Conservation (phyloP, 2,329 filamentous ascomycete species). For the Fusarium fujikuroi region DNA sequence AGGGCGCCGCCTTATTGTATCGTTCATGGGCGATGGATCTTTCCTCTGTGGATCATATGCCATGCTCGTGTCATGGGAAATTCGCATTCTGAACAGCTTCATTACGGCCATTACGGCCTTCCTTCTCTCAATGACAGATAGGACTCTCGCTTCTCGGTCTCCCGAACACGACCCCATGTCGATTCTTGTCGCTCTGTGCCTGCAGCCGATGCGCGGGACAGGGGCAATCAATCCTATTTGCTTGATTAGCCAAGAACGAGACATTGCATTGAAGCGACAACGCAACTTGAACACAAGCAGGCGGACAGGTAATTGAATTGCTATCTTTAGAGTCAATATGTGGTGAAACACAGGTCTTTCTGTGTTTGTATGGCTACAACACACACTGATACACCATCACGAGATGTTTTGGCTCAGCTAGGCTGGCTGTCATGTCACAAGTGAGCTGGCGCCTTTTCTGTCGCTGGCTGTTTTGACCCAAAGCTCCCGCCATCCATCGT, state of each 20-base stretch:
- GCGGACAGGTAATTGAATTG: neutral
- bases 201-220: conserved; percentile 15
- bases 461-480: neutral
- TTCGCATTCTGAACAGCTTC: conserved; percentile 9
- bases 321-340: conserved; percentile 35
- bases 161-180: conserved; percentile 23
- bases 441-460: conserved; percentile 5
- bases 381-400: conserved; percentile 9
- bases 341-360: conserved; percentile 26
- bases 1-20: neutral
- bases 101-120: neutral
- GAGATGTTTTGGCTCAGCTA: neutral
- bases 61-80: conserved; percentile 22
- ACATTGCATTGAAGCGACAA: neutral
- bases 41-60: conserved; percentile 8
- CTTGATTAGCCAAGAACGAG: conserved; percentile 10
- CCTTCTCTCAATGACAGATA: neutral
- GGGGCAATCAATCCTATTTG: conserved; percentile 11
- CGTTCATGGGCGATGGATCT: conserved; percentile 1
- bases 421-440: conserved; percentile 7
- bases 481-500: neutral
- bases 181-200: neutral
- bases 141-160: neutral
- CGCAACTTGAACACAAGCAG: conserved; percentile 5
- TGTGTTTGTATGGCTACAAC: neutral